Conservation (phyloP, 495 filamentous ascomycete genomes). For the Rostrohypoxylon terebratum region DNA sequence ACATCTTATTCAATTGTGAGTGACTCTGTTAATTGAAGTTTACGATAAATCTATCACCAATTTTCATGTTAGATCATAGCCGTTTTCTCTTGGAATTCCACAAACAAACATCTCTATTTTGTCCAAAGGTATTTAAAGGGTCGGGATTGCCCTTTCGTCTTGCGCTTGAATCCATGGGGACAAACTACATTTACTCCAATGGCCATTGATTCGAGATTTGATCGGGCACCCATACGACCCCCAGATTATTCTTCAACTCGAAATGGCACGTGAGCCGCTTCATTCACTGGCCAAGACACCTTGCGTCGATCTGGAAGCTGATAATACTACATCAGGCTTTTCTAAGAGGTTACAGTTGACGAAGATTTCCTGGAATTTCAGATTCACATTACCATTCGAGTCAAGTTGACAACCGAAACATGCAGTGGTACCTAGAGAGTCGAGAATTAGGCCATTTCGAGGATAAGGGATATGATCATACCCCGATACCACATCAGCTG, state of each 20-base stretch:
- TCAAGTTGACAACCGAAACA: background rate
- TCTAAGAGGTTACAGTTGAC: background rate
- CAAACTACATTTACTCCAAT: constrained; percentile 76
- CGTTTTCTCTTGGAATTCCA: background rate
- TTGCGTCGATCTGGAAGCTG: constrained; percentile 74
- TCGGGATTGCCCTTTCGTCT: background rate
- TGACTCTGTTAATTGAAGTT: background rate
- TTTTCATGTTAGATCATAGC: background rate
- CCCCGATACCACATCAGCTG: background rate
- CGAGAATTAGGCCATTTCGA: background rate
- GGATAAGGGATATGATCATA: background rate
- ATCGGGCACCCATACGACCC: constrained; percentile 81
- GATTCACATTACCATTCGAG: background rate
- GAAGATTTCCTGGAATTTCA: background rate
- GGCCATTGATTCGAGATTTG: constrained; percentile 81
- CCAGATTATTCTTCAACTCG: constrained; percentile 81
- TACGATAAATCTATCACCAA: background rate
- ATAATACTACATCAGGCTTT: background rate
- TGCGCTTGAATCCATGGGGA: background rate
- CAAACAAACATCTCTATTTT: background rate
- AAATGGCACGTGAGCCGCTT: constrained; percentile 80
- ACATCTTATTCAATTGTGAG: background rate
- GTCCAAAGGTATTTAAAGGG: background rate
- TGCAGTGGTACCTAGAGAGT: background rate
- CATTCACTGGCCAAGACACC: constrained; percentile 70